phyloP scores from a whole-genome alignment of 345 rosid genomes.

The Raphanus sativus region DNA sequence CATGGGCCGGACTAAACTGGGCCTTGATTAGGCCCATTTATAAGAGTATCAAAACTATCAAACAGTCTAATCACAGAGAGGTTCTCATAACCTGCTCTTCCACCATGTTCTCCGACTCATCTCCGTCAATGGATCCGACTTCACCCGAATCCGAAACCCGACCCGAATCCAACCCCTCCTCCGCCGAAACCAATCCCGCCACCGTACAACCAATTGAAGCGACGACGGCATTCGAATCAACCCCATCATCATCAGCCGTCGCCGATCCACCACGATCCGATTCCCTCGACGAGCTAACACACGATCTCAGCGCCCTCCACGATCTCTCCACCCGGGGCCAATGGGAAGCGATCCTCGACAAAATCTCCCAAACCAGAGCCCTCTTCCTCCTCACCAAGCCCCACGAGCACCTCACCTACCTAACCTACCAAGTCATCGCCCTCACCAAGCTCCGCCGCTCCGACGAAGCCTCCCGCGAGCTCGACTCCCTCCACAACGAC shows the following conservation, averaged over 20 bases:
- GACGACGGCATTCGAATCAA: background rate
- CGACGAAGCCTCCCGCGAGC: slow-evolving; percentile 69
- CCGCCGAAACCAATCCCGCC: slow-evolving; percentile 17
- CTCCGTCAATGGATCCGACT: slow-evolving; percentile 29
- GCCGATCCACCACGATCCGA: slow-evolving; percentile 56
- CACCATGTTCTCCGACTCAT: slow-evolving; percentile 31
- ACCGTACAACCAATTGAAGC: background rate
- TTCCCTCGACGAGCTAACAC: slow-evolving; percentile 68
- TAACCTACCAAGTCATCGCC: slow-evolving; percentile 76
- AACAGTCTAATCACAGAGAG: background rate
- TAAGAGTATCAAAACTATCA: background rate
- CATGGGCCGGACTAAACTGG: slow-evolving; percentile 8
- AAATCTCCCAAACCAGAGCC: slow-evolving; percentile 63
- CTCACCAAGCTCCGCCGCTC: slow-evolving; percentile 81
- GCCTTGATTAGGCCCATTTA: background rate
- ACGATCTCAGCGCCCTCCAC: slow-evolving; percentile 74
- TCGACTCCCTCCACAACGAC: slow-evolving; percentile 72
- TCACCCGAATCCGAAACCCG: slow-evolving; percentile 33
- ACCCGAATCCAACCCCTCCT: slow-evolving; percentile 16
- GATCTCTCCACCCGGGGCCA: slow-evolving; percentile 86
- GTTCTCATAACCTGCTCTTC: background rate
- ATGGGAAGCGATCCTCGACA: slow-evolving; percentile 84
- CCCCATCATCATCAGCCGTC: slow-evolving; percentile 4
- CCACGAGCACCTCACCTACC: slow-evolving; percentile 84
- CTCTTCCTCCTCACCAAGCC: slow-evolving; percentile 61